Evolutionary conservation across 1,139 yeast species (phyloP).

Genomic region (Magnusiomyces clavatus): DNA sequence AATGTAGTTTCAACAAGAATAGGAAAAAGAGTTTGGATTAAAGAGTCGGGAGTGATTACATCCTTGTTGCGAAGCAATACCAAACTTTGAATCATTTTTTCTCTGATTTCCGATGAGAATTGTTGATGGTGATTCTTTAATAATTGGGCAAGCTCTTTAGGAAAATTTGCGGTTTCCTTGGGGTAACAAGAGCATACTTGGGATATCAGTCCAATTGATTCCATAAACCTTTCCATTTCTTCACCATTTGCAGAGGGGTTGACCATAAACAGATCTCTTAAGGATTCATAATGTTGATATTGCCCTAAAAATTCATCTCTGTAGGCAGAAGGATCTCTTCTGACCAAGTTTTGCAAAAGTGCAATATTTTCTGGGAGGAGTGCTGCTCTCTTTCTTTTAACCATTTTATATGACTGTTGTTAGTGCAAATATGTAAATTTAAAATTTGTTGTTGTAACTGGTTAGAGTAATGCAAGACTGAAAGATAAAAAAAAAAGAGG

Average conservation of each 20-base stretch:
- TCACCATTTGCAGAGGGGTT: constrained; percentile 48
- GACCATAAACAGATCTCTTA: constrained; percentile 73
- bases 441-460: too few species aligned
- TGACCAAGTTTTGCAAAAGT: constrained; percentile 80
- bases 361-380: constrained; percentile 87
- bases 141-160: constrained; percentile 65
- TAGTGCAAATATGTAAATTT: too few species aligned
- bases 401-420: constrained; percentile 43
- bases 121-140: constrained; percentile 70
- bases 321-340: constrained; percentile 88
- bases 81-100: constrained; percentile 81
- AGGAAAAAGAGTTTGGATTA: constrained; percentile 86
- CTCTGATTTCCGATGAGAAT: constrained; percentile 77
- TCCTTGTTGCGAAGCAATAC: constrained; percentile 86
- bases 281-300: constrained; percentile 83
- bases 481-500: too few species aligned
- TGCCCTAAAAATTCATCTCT: constrained; percentile 90
- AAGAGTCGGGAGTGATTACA: constrained; percentile 67
- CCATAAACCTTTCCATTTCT: constrained; percentile 61
- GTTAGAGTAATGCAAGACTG: too few species aligned
- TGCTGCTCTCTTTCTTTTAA: constrained; percentile 83
- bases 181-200: constrained; percentile 91
- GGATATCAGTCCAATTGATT: constrained; percentile 79
- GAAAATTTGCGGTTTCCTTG: constrained; percentile 76
- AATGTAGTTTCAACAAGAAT: constrained; percentile 64